A percentile compares a stretch with the other conserved stretches of the same genome.
Evolutionary conservation across 106 monocot species (phyloP).

Genomic region (Amphibolis antarctica): DNA sequence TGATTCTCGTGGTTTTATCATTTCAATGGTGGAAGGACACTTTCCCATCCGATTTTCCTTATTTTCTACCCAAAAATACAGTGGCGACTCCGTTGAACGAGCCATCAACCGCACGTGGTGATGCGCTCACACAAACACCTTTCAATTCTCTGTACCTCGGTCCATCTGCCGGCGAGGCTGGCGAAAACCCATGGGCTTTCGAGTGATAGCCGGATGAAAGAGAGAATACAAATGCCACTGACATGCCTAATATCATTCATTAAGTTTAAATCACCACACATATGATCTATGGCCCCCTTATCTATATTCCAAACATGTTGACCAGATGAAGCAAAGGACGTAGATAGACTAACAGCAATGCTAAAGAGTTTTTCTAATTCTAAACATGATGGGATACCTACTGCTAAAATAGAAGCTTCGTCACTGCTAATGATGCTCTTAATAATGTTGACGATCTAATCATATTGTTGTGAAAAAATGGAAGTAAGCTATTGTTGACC

Average conservation of each 20-base stretch:
- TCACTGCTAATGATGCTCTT: not conserved
- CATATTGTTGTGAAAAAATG: not conserved
- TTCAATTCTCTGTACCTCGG: too few species aligned
- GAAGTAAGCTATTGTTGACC: not conserved
- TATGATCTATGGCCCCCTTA: not conserved
- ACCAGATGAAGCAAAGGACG: not conserved
- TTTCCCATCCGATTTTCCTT: too few species aligned
- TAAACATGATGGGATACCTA: not conserved
- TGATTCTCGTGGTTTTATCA: too few species aligned
- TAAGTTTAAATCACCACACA: not conserved
- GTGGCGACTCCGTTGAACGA: too few species aligned
- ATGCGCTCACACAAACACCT: too few species aligned
- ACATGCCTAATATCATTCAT: not conserved
- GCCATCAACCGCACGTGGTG: too few species aligned
- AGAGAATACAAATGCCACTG: not conserved
- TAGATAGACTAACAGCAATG: not conserved
- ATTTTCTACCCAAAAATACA: too few species aligned
- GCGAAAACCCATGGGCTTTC: too few species aligned
- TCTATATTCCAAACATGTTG: not conserved
- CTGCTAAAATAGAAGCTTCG: not conserved
- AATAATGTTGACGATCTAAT: not conserved
- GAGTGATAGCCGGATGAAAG: too few species aligned
- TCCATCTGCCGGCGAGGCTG: too few species aligned
- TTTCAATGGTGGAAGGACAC: too few species aligned
- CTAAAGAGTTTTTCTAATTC: not conserved